Percentiles rank a stretch among this genome's conserved stretches.
These are phyloP conservation scores for Tetrastigma voinierianum DNA, from an alignment of 164 flowering plant genomes.

Conservation along the genomic window DNA sequence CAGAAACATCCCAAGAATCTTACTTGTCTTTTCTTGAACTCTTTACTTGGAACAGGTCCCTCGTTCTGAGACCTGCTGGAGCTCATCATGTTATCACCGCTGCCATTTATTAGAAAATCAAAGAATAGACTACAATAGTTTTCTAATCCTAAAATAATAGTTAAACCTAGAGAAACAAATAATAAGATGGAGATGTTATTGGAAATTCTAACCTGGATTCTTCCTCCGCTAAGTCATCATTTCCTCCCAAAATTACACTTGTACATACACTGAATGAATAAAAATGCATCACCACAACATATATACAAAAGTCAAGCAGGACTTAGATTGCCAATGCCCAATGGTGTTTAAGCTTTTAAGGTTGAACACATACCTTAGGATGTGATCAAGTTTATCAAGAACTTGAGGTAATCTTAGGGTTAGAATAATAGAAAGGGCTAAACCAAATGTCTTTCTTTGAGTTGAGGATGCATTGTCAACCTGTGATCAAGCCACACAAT, in stretches of 20 bases:
- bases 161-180: neutral
- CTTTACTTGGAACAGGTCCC: constrained; percentile 55
- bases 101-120: constrained; percentile 22
- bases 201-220: constrained; percentile 68
- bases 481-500: constrained; percentile 29
- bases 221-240: constrained; percentile 61
- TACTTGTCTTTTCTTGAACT: constrained; percentile 80
- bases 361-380: constrained; percentile 54
- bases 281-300: constrained; percentile 6
- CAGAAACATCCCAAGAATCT: neutral
- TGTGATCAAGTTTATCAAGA: constrained; percentile 90
- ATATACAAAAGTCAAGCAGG: neutral
- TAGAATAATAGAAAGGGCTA: constrained; percentile 83
- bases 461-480: constrained; percentile 65
- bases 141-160: neutral
- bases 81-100: constrained; percentile 59
- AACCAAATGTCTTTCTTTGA: constrained; percentile 69
- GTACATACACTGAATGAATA: constrained; percentile 69
- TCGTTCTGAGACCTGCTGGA: constrained; percentile 37
- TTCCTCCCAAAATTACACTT: constrained; percentile 70
- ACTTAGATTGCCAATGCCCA: neutral
- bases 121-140: neutral
- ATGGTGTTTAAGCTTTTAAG: neutral
- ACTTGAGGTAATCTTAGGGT: constrained; percentile 85
- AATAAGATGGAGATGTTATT: neutral